Evolutionary conservation across 768 basidiomycete genomes (phyloP).

Genomic region (Leucosporidium creatinivorum): DNA sequence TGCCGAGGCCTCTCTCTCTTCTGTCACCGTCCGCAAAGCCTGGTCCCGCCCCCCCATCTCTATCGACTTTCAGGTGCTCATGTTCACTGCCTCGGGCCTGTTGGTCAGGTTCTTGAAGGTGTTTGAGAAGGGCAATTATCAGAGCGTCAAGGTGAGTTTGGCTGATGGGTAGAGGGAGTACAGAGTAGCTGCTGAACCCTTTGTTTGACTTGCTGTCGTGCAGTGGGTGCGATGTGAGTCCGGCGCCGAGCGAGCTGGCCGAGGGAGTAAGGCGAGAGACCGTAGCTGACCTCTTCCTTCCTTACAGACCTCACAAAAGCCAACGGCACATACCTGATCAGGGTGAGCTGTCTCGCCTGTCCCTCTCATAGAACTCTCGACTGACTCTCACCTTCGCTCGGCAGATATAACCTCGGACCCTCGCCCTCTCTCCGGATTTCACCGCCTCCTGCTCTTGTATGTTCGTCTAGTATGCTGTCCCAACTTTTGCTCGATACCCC

Average conservation of each 20-base stretch:
- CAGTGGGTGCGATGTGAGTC: slow-evolving; percentile 29
- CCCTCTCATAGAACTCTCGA: no score
- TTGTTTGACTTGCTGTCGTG: not conserved
- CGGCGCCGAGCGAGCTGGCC: not conserved
- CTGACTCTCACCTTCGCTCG: no score
- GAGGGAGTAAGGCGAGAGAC: not conserved
- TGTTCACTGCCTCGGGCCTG: slow-evolving; percentile 95
- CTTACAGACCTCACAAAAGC: slow-evolving; percentile 22
- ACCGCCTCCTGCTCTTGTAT: no score
- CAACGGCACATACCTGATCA: slow-evolving; percentile 20
- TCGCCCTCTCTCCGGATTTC: no score
- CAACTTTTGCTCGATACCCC: no score
- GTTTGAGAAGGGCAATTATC: slow-evolving; percentile 90
- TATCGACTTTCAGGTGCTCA: slow-evolving; percentile 96
- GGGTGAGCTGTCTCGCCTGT: not conserved
- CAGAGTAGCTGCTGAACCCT: not conserved
- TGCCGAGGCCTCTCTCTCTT: slow-evolving; percentile 72
- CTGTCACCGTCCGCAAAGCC: slow-evolving; percentile 84
- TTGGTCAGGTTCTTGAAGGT: slow-evolving; percentile 97
- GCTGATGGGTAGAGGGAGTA: not conserved
- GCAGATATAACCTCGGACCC: no score
- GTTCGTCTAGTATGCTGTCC: no score
- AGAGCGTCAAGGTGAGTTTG: slow-evolving; percentile 41
- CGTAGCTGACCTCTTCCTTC: not conserved
- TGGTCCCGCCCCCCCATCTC: slow-evolving; percentile 98